phyloP scores from a whole-genome alignment of 225 moss, liverwort and hornwort genomes.

The Pleurozium schreberi region DNA sequence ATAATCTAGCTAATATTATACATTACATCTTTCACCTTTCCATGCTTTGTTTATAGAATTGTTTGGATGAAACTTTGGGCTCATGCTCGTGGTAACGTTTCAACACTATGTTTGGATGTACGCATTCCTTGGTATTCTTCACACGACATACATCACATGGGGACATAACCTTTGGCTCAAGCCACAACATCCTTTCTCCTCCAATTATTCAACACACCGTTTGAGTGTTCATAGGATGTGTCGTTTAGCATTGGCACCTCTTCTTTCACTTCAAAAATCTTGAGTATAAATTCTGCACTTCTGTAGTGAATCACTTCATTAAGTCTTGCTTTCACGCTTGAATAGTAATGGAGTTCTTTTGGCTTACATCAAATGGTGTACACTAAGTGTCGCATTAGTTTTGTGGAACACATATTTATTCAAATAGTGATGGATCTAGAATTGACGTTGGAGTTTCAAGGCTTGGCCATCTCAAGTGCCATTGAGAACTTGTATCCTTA shows the following conservation, averaged over 20 bases:
- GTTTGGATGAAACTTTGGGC: too few species aligned
- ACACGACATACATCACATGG: neutral
- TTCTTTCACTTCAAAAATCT: neutral
- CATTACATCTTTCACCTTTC: neutral
- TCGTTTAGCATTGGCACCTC: too few species aligned
- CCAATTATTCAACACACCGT: neutral
- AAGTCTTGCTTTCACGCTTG: too few species aligned
- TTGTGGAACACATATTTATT: neutral
- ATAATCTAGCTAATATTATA: too few species aligned
- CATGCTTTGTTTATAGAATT: neutral
- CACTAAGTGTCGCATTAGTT: neutral
- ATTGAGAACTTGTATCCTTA: neutral
- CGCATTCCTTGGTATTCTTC: neutral
- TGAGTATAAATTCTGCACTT: neutral
- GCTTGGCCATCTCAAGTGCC: neutral
- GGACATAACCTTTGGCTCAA: rapidly evolving
- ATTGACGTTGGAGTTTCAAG: neutral
- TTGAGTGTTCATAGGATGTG: neutral
- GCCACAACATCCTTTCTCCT: too few species aligned
- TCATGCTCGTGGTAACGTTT: neutral
- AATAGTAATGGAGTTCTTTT: too few species aligned
- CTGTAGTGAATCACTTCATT: neutral
- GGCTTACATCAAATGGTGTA: neutral
- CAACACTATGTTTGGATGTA: neutral
- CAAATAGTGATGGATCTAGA: neutral